Percentiles rank a stretch among this genome's conserved stretches.
Evolutionary conservation across 2,329 filamentous ascomycete species (phyloP).

Genomic region (Pleoardoris graminearum): DNA sequence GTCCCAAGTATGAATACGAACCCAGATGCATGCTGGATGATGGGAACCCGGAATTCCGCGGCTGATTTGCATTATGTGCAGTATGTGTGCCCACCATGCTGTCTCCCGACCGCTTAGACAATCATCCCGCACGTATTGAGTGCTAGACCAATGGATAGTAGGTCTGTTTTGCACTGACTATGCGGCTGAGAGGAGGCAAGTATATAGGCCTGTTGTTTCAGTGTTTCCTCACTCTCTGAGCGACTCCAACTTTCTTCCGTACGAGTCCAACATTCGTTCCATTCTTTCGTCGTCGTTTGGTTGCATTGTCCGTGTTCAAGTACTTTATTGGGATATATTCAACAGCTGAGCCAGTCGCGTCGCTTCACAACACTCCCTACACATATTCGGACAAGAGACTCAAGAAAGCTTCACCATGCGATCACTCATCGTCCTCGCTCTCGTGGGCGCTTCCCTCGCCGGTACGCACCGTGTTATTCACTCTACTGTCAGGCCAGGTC

Average conservation of each 20-base stretch:
- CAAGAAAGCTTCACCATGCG: slow-evolving; percentile 24
- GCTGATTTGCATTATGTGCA: slow-evolving; percentile 2
- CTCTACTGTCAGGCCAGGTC: background rate
- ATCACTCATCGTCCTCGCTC: slow-evolving; percentile 25
- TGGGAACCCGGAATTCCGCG: background rate
- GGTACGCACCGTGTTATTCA: slow-evolving; percentile 8
- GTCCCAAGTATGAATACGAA: background rate
- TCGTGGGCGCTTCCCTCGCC: slow-evolving; percentile 27
- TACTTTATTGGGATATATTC: slow-evolving; percentile 15
- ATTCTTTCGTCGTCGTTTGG: background rate
- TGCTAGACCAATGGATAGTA: background rate
- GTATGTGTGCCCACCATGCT: background rate
- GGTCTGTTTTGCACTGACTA: background rate
- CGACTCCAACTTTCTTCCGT: slow-evolving; percentile 2
- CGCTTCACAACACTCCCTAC: slow-evolving; percentile 4
- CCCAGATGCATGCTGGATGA: background rate
- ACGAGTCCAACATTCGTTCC: slow-evolving; percentile 8
- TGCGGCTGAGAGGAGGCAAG: background rate
- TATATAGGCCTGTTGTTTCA: slow-evolving; percentile 1
- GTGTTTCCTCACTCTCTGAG: background rate
- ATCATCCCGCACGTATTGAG: background rate
- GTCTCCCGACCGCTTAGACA: background rate
- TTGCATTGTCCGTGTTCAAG: slow-evolving; percentile 9
- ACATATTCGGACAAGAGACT: background rate
- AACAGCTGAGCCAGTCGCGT: slow-evolving; percentile 19